Base-by-base conservation (phyloP, 2,329 filamentous ascomycete species). In the Aspergillus sp. region DNA sequence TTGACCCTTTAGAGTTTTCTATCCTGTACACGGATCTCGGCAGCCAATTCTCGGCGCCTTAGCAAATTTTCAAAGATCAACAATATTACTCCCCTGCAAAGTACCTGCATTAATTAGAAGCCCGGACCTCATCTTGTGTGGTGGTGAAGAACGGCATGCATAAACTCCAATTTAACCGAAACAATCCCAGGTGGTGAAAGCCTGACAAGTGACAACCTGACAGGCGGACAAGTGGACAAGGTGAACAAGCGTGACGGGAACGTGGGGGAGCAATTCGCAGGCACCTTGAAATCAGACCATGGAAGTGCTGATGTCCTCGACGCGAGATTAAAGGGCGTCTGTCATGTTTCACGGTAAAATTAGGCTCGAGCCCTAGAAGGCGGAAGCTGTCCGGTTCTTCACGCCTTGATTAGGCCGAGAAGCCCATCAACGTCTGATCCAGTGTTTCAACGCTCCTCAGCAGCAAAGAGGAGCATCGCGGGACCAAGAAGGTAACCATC, bases 311-410 rank as follows among this genome's bases (percentile, higher is more conserved):
- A 30, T 19, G 30, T 13, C n/a, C 40, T 51, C 47, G 53, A 56
- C 54, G 61, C 58, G 57, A 64, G 54, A 66, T 66, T 66, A 54
- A 63, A 64, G 44, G 62, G 42, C 20, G 30, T 33, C 42, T 65
- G 61, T 45, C 64, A 68, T 64, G 68, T 70, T 70, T 70, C 68
- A 70, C 60, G 52, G 37, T 46, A 19, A 40, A 53, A 49, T 44
- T 45, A 39, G 30, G 51, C 17, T 19, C 41, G n/a, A 47, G 19
- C 15, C 42, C 41, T 45, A 50, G 30, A 20, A 52, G 40, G 40
- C 33, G 44, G 46, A 50, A 50, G 42, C 54, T 51, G 30, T 15
- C 39, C 15, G 37, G 17, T 49, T 48, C 46, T 48, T 34, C 27
- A 48, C 27, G 17, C 3, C 48, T 41, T 41, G 13, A 13, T 39